phyloP scores from a whole-genome alignment of 768 basidiomycete genomes.

The Psilocybe tampanensis region DNA sequence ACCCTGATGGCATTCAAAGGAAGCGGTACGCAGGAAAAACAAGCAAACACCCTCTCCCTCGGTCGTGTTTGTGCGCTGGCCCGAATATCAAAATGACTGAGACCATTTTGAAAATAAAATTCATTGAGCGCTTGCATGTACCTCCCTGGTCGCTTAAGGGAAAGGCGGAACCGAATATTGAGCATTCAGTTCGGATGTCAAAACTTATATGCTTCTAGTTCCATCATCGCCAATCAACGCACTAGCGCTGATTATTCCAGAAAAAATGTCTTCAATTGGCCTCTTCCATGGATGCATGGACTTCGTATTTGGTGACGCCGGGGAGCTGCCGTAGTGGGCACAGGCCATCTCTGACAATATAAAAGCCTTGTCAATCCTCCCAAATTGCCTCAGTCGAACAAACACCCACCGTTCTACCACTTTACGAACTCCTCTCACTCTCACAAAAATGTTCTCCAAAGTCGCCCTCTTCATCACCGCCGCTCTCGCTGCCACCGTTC shows the following conservation, averaged over 20 bases:
- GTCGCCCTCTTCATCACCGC: slow-evolving; percentile 12
- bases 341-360: no score
- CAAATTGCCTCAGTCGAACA: background rate
- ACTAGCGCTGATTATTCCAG: no score
- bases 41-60: background rate
- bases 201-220: no score
- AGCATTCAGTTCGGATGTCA: no score
- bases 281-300: no score
- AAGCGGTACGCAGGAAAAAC: background rate
- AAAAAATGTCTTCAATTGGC: no score
- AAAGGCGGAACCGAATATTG: no score
- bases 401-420: background rate
- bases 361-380: background rate
- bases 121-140: background rate
- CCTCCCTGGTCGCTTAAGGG: no score
- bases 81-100: background rate
- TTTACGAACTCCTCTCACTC: background rate
- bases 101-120: background rate
- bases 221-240: no score
- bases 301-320: no score
- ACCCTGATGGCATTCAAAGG: background rate
- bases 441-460: slow-evolving; percentile 15
- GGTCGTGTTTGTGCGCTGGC: background rate
- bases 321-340: no score
- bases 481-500: slow-evolving; percentile 12